Evolutionary conservation across 2,329 filamentous ascomycete genomes (phyloP).

Genomic region (Ophiocordyceps camponoti-floridani): DNA sequence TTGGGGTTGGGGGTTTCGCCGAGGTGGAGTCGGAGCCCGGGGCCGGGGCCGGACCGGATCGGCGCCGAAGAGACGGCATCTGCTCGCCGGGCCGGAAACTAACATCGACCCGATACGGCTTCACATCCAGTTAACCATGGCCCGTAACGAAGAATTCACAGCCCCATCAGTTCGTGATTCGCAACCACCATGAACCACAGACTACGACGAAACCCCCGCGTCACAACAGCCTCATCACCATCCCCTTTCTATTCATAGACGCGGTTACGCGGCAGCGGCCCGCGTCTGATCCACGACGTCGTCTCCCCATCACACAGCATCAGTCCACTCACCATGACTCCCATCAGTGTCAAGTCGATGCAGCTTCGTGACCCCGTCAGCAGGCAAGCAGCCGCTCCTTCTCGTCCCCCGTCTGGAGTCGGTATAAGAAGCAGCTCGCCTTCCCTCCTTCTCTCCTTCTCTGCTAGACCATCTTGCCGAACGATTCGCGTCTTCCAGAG

Average conservation of each 20-base stretch:
- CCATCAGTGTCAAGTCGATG: background rate
- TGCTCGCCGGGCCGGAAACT: too few relatives aligned
- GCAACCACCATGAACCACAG: background rate
- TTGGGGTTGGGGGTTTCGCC: too few relatives aligned
- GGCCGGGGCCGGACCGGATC: too few relatives aligned
- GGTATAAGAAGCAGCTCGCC: background rate
- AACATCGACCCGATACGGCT: too few relatives aligned
- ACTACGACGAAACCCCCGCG: background rate
- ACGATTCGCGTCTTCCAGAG: background rate
- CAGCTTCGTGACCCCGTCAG: background rate
- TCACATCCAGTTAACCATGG: too few relatives aligned
- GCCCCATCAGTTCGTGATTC: background rate
- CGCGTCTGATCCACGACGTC: background rate
- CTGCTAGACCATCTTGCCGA: background rate
- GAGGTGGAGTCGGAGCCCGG: too few relatives aligned
- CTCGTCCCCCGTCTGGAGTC: background rate
- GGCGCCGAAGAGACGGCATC: too few relatives aligned
- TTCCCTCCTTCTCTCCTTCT: background rate
- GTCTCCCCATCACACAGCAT: background rate
- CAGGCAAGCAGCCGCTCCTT: background rate
- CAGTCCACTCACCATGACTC: background rate
- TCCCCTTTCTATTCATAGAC: background rate
- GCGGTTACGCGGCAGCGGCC: background rate
- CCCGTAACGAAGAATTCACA: background rate
- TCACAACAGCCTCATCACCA: background rate